Base-by-base conservation (phyloP, 2,329 filamentous ascomycete species). In the Pyricularia pennisetigena region DNA sequence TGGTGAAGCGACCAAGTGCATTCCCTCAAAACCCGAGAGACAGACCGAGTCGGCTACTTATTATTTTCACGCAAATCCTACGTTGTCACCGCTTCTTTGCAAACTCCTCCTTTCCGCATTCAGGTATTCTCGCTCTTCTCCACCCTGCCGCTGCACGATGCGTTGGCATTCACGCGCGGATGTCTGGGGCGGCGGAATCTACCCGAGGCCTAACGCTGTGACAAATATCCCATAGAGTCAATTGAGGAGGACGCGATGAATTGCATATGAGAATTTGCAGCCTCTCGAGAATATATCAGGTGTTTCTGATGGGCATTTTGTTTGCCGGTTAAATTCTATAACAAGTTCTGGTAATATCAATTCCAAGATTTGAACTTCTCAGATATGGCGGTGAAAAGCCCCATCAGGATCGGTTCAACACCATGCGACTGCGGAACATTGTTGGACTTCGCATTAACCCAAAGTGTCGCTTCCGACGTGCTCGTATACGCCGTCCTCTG, bases 101-200 rank as follows among this genome's bases (percentile, higher is more conserved):
- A 54, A 54, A n/a, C 41, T 54, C 41, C 41, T 54, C 41, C 41
- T 54, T 54, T 54, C 41, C 41, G 41, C 41, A 54, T 54, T 54
- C 41, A 54, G 41, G 41, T 63, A 30, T 65, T 65, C 20, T 32
- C 63, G 24, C 24, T 67, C 59, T 67, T 41, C 75, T 76, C 75
- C 75, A 76, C 76, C 72, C 73, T 69, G 69, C 71, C 73, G 68
- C 75, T 78, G 76, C 76, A 78, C 71, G 76, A 77, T 78, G 76
- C 74, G 75, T 71, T 78, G 76, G 75, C 76, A 76, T 68, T 70
- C 70, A 72, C 71, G 73, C 69, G 69, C 68, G 68, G 69, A 67
- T 70, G 68, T 69, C 69, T 68, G 71, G 71, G 64, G 30, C 71
- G 70, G 72, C 71, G 71, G 70, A 69, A 68, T 69, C 66, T 70